A percentile compares a stretch with the other conserved stretches of the same genome.
Conservation (phyloP, 2,329 filamentous ascomycete species). For the Fusarium sp. region DNA sequence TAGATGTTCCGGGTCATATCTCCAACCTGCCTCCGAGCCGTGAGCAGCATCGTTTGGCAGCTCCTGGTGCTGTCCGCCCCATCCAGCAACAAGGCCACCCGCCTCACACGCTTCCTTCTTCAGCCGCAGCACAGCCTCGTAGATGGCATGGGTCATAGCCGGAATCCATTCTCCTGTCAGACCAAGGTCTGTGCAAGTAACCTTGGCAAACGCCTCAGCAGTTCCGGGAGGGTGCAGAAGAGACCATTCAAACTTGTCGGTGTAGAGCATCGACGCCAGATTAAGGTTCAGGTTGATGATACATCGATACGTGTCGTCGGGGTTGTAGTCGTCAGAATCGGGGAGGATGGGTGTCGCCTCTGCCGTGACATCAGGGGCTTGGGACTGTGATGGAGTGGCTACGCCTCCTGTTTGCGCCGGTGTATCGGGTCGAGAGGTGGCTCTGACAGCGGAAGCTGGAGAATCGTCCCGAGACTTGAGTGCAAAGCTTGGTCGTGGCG, state of each 20-base stretch:
- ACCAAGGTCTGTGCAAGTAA: slow-evolving; percentile 92
- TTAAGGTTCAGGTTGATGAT: slow-evolving; percentile 93
- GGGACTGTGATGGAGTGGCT: slow-evolving; percentile 59
- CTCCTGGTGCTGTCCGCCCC: slow-evolving; percentile 69
- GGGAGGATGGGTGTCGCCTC: slow-evolving; percentile 70
- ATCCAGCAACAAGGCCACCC: slow-evolving; percentile 82
- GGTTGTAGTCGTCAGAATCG: slow-evolving; percentile 81
- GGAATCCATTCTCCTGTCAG: slow-evolving; percentile 93
- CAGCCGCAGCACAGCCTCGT: slow-evolving; percentile 88
- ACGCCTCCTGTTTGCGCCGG: slow-evolving; percentile 63
- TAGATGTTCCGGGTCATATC: slow-evolving; percentile 92
- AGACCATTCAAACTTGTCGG: slow-evolving; percentile 98
- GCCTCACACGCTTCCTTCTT: slow-evolving; percentile 98
- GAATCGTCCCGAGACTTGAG: slow-evolving; percentile 54
- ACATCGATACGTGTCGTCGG: slow-evolving; percentile 94
- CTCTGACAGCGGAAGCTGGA: slow-evolving; percentile 50
- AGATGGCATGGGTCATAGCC: slow-evolving; percentile 94
- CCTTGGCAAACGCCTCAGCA: slow-evolving; percentile 89
- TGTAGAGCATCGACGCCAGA: slow-evolving; percentile 89
- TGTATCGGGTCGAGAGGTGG: slow-evolving; percentile 64
- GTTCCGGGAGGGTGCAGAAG: slow-evolving; percentile 90
- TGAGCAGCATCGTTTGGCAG: slow-evolving; percentile 91
- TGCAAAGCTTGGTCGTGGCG: slow-evolving; percentile 46
- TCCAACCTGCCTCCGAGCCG: slow-evolving; percentile 87
- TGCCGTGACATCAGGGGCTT: slow-evolving; percentile 71